Base-by-base conservation (phyloP, 805 yeast genomes). In the Kazachstania kunashirensis region DNA sequence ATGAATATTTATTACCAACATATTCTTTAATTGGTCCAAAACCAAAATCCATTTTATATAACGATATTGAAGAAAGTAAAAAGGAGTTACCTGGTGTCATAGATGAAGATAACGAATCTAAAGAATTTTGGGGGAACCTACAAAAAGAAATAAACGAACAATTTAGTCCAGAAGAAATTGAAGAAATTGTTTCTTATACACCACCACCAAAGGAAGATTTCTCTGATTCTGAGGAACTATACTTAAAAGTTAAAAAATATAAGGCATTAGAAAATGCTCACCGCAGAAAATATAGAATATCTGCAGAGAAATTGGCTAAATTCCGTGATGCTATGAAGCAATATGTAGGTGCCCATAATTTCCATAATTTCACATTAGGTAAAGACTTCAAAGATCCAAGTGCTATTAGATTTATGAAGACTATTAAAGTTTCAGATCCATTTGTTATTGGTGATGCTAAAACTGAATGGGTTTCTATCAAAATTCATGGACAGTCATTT, bases 401-500 rank as follows among this genome's bases (percentile, higher is more conserved):
- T 44, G 81, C 96, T 2, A 67, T 71, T 34, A 70, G 98, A 50
- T 83, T 66, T 57, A 88, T 92, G 85, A 83, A 83, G 51, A 63
- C 73, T 14, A 70, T 89, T 33, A 68, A 72, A 1, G 95, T 85
- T 0, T 73, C 86, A 13, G 94, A 84, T 2, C 97, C 97, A 2
- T 84, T 85, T 58, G 79, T 85, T 35, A 88, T 89, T 47, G 84
- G 88, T 53, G 86, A 84, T 32, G 82, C 92, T 5, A 81, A 82
- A 34, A 86, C 96, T 6, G 97, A 92, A 56, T 92, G 98, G 98
- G 72, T 84, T 2, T 84, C 95, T 2, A 80, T 92, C 52, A 88
- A 89, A 65, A 84, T 92, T 47, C 98, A 92, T 59, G 98, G 98
- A 6, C 98, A 92, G 63, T 84, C 96, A 3, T 92, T 92, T 61